Conservation (phyloP, 2,329 filamentous ascomycete genomes). For the Arthroderma uncinatum region DNA sequence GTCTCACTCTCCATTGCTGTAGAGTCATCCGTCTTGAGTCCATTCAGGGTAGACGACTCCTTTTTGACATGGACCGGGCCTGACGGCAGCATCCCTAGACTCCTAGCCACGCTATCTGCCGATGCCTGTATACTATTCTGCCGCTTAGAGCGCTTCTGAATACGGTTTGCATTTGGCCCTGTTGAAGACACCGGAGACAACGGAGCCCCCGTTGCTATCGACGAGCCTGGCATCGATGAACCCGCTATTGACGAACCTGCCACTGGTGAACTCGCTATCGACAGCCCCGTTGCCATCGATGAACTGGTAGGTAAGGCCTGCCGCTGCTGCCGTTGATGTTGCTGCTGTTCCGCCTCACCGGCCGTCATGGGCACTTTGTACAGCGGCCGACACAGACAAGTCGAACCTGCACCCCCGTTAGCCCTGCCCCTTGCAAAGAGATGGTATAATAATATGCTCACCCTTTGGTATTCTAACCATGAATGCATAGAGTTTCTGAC, state of each 20-base stretch:
- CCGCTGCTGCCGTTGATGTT: neutral
- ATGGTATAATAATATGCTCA: constrained; percentile 15
- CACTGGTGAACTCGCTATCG: too few relatives aligned
- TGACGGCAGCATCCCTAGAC: constrained; percentile 16
- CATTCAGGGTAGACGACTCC: neutral
- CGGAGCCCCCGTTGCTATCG: neutral
- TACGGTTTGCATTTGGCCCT: constrained; percentile 21
- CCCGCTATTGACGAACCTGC: too few relatives aligned
- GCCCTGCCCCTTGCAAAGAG: neutral
- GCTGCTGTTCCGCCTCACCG: constrained; percentile 17
- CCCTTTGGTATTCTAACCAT: constrained; percentile 38
- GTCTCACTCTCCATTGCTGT: neutral
- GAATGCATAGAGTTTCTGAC: constrained; percentile 32
- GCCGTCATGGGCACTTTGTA: constrained; percentile 28
- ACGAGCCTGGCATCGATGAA: too few relatives aligned
- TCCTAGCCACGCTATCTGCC: constrained; percentile 27
- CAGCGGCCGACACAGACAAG: constrained; percentile 32
- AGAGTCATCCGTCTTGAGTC: neutral
- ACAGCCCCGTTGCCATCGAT: neutral
- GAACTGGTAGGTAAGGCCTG: constrained; percentile 2
- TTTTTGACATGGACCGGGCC: neutral
- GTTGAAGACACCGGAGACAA: neutral
- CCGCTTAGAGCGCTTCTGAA: constrained; percentile 28
- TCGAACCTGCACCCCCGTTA: constrained; percentile 25
- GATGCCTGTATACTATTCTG: constrained; percentile 26